Evolutionary conservation across 768 basidiomycete genomes (phyloP).

Genomic region (Kwoniella botswanensis): DNA sequence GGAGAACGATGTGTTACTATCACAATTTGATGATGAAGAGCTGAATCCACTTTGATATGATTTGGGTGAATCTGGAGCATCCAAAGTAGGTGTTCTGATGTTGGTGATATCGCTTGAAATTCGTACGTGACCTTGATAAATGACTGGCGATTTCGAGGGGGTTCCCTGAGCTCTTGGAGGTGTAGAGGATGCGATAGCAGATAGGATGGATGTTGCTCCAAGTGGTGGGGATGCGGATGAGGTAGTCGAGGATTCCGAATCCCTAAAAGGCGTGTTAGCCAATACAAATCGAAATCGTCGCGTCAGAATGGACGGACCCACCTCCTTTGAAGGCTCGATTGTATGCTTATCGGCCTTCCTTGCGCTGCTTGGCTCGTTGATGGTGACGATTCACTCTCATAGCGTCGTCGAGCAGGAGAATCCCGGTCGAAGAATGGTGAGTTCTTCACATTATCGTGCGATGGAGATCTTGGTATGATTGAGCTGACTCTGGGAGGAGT

Average conservation of each 20-base stretch:
- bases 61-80: conserved; percentile 8
- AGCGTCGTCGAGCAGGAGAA: background rate
- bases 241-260: conserved; percentile 34
- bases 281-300: background rate
- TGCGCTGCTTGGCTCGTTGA: background rate
- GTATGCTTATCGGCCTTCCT: background rate
- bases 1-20: conserved; percentile 13
- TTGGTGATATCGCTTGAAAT: background rate
- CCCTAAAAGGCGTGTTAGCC: conserved; percentile 13
- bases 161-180: background rate
- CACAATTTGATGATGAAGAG: conserved; percentile 9
- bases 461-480: background rate
- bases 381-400: conserved; percentile 9
- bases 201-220: conserved; percentile 41
- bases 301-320: background rate
- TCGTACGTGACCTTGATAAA: conserved; percentile 14
- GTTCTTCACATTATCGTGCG: conserved; percentile 2
- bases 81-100: background rate
- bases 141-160: background rate
- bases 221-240: conserved; percentile 46
- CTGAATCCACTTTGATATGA: conserved; percentile 15
- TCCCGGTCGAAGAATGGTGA: background rate
- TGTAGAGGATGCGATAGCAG: conserved; percentile 35
- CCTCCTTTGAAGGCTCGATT: conserved; percentile 5
- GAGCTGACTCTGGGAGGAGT: conserved; percentile 15